Evolutionary conservation across 2,329 filamentous ascomycete species (phyloP), one percentile per base, ranked within the genome.

Genomic region (Westerdykella ornata): DNA sequence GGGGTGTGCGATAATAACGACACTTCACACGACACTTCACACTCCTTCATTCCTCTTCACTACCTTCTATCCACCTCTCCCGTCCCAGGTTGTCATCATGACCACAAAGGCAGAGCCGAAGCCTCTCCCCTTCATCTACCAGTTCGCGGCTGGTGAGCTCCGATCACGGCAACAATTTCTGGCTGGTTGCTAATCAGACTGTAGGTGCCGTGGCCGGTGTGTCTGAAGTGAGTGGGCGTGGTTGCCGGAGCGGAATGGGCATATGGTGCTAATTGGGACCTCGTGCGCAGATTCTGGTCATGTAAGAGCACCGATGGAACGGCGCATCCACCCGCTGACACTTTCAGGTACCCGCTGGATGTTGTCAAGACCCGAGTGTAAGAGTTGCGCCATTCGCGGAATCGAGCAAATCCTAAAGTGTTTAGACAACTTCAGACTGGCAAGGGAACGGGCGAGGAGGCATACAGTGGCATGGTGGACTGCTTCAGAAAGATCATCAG

Each of bases 341-440:
- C 37, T 22, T 36, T 54, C 66, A 96, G 89, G 92, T 98, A 98
- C 75, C 92, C 92, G 55, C 77, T 98, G 68, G 92, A 98, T 68
- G 92, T 98, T 44, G 88, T 97, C 69, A 97, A 97, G 79, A 97
- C 92, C 52, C 78, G 90, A 83, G 85, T 94, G 85, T 92, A 79
- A 77, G 82, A 47, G 31, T 19, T 46, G 26, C 34, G 39, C 41
- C 12, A 33, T 33, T 15, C 30, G 4, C n/a, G 13, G n/a, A 37
- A 38, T 33, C 41, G 34, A 35, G 26, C 38, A n/a, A 37, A 39
- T 51, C 56, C 56, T 62, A 64, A 46, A 47, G 51, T 49, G 49
- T 46, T 47, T 59, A 95, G 86, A 67, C 89, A 96, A 71, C 76
- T 96, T 43, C 89, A 96, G 72, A 85, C 84, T 40, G 84, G 83